Percentiles rank a stretch among this genome's conserved stretches.
Evolutionary conservation across 2,329 filamentous ascomycete species (phyloP).

Genomic region (Magnaporthales sp.): DNA sequence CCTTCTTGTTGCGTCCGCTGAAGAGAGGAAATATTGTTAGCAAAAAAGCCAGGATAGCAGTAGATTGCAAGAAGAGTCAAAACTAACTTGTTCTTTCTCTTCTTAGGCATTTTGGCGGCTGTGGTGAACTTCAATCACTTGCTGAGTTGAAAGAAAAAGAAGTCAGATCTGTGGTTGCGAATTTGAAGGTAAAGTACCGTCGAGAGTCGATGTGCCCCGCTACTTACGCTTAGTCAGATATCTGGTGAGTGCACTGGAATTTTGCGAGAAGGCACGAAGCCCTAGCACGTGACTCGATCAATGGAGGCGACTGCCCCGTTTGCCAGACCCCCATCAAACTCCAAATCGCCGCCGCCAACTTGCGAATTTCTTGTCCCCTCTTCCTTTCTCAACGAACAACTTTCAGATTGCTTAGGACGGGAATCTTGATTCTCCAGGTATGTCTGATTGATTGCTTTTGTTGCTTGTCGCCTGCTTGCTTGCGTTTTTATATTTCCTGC

Average conservation of each 20-base stretch:
- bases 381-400: conserved; percentile 9
- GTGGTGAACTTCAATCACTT: conserved; percentile 7
- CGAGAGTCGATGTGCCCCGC: conserved; percentile 1
- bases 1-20: conserved; percentile 99
- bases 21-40: conserved; percentile 8
- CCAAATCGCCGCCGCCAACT: neutral
- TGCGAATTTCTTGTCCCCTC: conserved; percentile 2
- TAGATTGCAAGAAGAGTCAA: conserved; percentile 1
- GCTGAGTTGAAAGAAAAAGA: conserved; percentile 3
- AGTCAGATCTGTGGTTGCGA: neutral
- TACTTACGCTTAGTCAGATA: neutral
- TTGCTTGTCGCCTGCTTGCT: conserved; percentile 4
- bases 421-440: conserved; percentile 18
- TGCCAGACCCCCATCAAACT: neutral
- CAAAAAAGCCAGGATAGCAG: neutral
- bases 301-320: neutral
- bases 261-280: conserved; percentile 5
- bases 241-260: neutral
- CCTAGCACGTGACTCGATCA: conserved; percentile 11
- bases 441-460: conserved; percentile 12
- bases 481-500: neutral
- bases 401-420: conserved; percentile 19
- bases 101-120: conserved; percentile 18
- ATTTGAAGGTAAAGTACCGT: neutral
- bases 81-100: conserved; percentile 43